Base-by-base conservation (phyloP, 768 basidiomycete species). In the Amanita subjunquillea region DNA sequence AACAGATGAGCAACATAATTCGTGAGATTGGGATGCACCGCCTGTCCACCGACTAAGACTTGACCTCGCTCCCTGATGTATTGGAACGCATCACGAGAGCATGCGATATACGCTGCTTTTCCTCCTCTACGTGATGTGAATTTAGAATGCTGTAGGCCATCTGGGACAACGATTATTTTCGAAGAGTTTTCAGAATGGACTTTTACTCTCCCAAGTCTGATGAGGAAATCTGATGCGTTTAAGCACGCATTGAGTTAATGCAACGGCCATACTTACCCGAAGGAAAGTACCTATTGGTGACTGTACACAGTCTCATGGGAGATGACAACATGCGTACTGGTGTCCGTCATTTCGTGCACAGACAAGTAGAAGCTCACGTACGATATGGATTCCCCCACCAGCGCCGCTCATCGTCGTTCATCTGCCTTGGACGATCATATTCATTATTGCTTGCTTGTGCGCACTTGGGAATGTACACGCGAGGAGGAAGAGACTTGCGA, bases 321-420 rank as follows among this genome's bases (percentile, higher is more conserved):
- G 77, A 77, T 4, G 79, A 69, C 4, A 90, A 62, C 82, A 91
- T 88, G 51, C 59, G 59, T 30, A 62, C 61, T 62, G 50, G n/a
- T 13, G 27, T n/a, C 17, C 27, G 22, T 42, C 39, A 39, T 34
- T 20, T 41, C 40, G 50, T 25, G 37, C 22, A 37, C 41, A 48
- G 25, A 40, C 15, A 9, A 34, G 23, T 51, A 37, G 6, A 69
- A 68, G 41, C 34, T 27, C 36, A 71, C 74, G 50, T 67, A 90
- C 87, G 71, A 65, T 89, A 91, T 51, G 88, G 87, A 62, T 79
- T 87, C 9, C 85, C 75, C 79, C 78, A 84, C 79, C 82, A 87
- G 25, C 64, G 63, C 57, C 76, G 69, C 67, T 90, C 87, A 58
- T 79, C 69, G 39, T 61, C 58, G 0, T 77, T 73, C 87, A 89